These are phyloP conservation scores for Paracorniculantispora psalliotae DNA, from an alignment of 2,329 filamentous ascomycete genomes.

Conservation along the genomic window DNA sequence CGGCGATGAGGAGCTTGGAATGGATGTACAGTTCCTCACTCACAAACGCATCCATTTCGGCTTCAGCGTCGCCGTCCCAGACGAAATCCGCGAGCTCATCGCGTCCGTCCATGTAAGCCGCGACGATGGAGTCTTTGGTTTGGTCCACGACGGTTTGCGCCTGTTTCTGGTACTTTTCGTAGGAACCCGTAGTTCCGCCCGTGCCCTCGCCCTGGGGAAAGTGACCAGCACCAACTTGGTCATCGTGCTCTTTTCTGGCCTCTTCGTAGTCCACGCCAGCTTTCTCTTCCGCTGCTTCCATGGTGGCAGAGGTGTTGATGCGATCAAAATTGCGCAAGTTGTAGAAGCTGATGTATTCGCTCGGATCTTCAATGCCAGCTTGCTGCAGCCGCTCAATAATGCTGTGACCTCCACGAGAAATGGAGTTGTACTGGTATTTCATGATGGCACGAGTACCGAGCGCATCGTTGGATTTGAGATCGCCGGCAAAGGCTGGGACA, in stretches of 20 bases:
- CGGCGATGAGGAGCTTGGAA: conserved; percentile 71
- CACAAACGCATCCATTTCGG: conserved; percentile 57
- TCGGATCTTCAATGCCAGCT: conserved; percentile 64
- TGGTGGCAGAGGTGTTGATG: conserved; percentile 64
- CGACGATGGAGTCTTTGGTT: conserved; percentile 70
- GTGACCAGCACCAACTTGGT: conserved; percentile 45
- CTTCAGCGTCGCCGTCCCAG: conserved; percentile 51
- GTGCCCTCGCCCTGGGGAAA: conserved; percentile 30
- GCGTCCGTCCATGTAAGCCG: conserved; percentile 79
- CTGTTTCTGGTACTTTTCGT: conserved; percentile 67
- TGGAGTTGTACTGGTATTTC: conserved; percentile 80
- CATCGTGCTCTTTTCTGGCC: conserved; percentile 60
- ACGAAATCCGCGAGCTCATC: conserved; percentile 58
- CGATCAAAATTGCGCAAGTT: conserved; percentile 81
- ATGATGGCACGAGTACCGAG: conserved; percentile 79
- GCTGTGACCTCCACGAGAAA: conserved; percentile 69
- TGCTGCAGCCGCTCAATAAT: conserved; percentile 68
- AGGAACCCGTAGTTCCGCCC: conserved; percentile 42
- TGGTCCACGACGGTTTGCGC: conserved; percentile 49
- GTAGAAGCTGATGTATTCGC: conserved; percentile 75
- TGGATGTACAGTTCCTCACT: conserved; percentile 60
- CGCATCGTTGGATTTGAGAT: conserved; percentile 66
- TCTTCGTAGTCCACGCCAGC: conserved; percentile 65
- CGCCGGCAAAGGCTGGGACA: conserved; percentile 77
- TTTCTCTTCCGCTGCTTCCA: conserved; percentile 55